phyloP scores from a whole-genome alignment of 2,329 filamentous ascomycete genomes.

The Penicillium polonicum region DNA sequence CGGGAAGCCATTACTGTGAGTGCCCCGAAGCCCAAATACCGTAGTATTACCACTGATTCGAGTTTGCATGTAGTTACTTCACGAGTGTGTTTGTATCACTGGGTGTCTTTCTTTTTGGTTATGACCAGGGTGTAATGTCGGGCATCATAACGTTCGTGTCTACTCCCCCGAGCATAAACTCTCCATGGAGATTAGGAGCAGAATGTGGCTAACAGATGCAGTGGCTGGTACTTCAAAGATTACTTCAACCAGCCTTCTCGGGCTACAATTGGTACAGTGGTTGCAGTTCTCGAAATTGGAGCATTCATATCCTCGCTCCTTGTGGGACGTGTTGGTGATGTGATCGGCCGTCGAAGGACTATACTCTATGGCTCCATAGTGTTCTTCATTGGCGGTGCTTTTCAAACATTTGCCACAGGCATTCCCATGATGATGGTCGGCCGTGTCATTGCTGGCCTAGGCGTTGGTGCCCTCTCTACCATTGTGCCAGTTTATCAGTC shows the following conservation, averaged over 20 bases:
- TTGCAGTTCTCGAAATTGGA: slow-evolving; percentile 92
- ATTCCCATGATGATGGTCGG: slow-evolving; percentile 88
- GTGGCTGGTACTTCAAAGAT: slow-evolving; percentile 81
- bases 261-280: slow-evolving; percentile 92
- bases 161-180: neutral
- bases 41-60: slow-evolving; percentile 16
- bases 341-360: slow-evolving; percentile 83
- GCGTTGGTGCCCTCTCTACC: slow-evolving; percentile 83
- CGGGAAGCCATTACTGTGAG: slow-evolving; percentile 89
- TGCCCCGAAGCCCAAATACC: slow-evolving; percentile 15
- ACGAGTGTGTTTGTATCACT: slow-evolving; percentile 75
- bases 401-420: slow-evolving; percentile 76
- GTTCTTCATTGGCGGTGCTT: slow-evolving; percentile 77
- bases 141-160: slow-evolving; percentile 64
- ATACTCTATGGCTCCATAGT: slow-evolving; percentile 92
- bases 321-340: slow-evolving; percentile 85
- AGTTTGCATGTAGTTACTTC: slow-evolving; percentile 67
- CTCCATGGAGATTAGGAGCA: neutral
- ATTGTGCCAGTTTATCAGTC: slow-evolving; percentile 94
- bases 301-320: slow-evolving; percentile 85
- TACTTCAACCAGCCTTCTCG: slow-evolving; percentile 88
- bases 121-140: slow-evolving; percentile 66
- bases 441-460: slow-evolving; percentile 78
- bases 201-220: slow-evolving; percentile 38
- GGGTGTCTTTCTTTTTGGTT: slow-evolving; percentile 65